Evolutionary conservation across 257 asterid species (phyloP).

Genomic region (Fraxinus cuspidata): DNA sequence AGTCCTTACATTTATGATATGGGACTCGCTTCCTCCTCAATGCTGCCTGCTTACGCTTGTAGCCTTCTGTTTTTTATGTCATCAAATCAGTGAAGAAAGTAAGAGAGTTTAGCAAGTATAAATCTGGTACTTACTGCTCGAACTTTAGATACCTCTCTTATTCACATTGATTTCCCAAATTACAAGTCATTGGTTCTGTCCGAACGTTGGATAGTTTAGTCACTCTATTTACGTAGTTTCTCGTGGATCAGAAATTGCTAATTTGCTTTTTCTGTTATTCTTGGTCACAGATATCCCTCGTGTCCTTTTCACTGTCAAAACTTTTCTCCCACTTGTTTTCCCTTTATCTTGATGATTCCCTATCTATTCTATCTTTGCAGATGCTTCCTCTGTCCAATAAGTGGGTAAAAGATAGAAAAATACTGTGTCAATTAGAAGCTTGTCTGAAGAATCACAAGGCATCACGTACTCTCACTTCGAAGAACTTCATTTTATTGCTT

Average conservation of each 20-base stretch:
- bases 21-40: neutral
- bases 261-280: neutral
- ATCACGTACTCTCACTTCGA: constrained; percentile 20
- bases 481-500: constrained; percentile 20
- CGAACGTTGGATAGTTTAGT: neutral
- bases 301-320: neutral
- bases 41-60: neutral
- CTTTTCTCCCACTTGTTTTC: neutral
- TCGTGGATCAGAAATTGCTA: neutral
- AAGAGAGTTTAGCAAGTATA: neutral
- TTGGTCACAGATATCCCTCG: neutral
- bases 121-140: too few relatives aligned
- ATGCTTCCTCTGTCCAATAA: constrained; percentile 20
- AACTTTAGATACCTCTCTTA: too few relatives aligned
- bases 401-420: constrained; percentile 32
- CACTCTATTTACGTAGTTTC: neutral
- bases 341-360: neutral
- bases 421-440: constrained; percentile 18
- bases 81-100: neutral
- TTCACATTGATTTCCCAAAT: neutral
- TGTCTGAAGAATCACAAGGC: constrained; percentile 25
- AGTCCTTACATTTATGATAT: neutral
- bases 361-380: neutral
- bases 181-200: neutral
- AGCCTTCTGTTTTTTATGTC: neutral